Percentiles rank a stretch among this genome's conserved stretches.
Evolutionary conservation across 441 rosid species (phyloP).

Genomic region (Gossypium davidsonii): DNA sequence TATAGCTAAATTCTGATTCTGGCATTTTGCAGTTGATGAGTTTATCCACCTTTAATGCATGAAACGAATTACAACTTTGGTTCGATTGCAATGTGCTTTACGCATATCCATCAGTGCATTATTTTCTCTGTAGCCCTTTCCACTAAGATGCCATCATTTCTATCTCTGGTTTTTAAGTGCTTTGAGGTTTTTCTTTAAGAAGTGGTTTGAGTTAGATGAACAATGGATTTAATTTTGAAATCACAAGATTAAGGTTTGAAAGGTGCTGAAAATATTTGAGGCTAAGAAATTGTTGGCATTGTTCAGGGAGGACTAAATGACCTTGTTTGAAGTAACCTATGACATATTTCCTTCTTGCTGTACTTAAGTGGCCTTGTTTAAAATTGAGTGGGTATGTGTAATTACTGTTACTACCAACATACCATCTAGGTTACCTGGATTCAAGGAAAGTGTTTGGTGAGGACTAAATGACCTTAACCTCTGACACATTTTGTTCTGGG

Average conservation of each 20-base stretch:
- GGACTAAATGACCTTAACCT: background rate
- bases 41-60: background rate
- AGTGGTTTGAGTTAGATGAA: background rate
- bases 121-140: background rate
- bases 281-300: background rate
- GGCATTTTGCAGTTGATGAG: background rate
- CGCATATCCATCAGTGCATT: background rate
- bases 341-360: background rate
- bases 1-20: background rate
- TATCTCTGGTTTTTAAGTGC: background rate
- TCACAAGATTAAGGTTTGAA: background rate
- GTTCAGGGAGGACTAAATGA: background rate
- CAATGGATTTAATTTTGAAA: background rate
- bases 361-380: conserved; percentile 1
- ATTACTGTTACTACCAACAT: background rate
- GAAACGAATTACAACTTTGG: background rate
- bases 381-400: background rate
- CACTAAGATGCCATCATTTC: background rate
- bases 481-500: background rate
- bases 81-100: background rate
- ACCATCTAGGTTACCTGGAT: background rate
- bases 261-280: background rate
- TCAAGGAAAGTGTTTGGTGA: background rate
- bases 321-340: background rate
- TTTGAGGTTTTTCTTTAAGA: background rate